These are phyloP conservation scores for Cordyceps cateniannulata DNA, from an alignment of 2,329 filamentous ascomycete species.

Conservation along the genomic window DNA sequence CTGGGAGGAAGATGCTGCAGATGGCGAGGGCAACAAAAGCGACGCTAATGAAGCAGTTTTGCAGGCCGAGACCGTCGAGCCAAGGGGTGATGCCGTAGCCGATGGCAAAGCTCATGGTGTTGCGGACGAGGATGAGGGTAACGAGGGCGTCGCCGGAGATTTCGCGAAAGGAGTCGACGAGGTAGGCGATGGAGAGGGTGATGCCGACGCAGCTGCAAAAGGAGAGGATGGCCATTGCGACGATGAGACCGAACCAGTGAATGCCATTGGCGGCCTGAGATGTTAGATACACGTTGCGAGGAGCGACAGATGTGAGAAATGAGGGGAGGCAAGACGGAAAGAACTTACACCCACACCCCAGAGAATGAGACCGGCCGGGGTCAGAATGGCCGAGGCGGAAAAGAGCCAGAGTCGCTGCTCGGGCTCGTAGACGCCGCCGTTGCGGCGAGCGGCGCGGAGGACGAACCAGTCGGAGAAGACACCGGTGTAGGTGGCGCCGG, in stretches of 20 bases:
- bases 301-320: not conserved
- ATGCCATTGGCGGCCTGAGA: constrained; percentile 25
- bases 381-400: constrained; percentile 23
- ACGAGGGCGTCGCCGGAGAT: constrained; percentile 33
- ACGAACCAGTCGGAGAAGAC: constrained; percentile 31
- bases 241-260: constrained; percentile 36
- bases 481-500: constrained; percentile 26
- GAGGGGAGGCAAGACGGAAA: no score
- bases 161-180: constrained; percentile 36
- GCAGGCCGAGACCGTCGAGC: constrained; percentile 33
- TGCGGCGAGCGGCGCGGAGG: constrained; percentile 31
- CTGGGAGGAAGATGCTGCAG: constrained; percentile 34
- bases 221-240: constrained; percentile 32
- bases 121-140: constrained; percentile 32
- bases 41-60: constrained; percentile 36
- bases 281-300: not conserved
- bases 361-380: constrained; percentile 23
- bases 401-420: constrained; percentile 38
- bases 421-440: constrained; percentile 34
- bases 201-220: constrained; percentile 29
- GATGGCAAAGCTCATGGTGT: constrained; percentile 31
- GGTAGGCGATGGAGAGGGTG: constrained; percentile 32
- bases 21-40: constrained; percentile 34
- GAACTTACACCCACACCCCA: constrained; percentile 27
- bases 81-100: constrained; percentile 38